Evolutionary conservation across 2,329 filamentous ascomycete species (phyloP), one percentile per base, ranked within the genome.

Genomic region (Aureobasidium subglaciale): DNA sequence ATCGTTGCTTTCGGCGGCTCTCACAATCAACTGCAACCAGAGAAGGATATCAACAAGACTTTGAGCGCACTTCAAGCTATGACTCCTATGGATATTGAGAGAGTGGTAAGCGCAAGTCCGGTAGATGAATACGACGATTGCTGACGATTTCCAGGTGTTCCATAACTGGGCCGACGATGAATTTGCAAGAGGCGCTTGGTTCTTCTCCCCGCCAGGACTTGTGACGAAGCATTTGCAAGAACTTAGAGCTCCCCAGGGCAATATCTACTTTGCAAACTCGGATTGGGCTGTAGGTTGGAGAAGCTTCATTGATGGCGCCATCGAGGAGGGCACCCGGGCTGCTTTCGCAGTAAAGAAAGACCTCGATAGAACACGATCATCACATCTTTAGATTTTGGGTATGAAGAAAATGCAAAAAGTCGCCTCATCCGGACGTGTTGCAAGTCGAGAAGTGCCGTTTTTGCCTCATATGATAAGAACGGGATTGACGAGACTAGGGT

Each of bases 211-310:
- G 4, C 59, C 59, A 8, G 57, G 57, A 1, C 49, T 43, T 1
- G 59, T 58, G 43, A 57, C 54, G 3, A 55, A 57, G 56, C 66
- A 66, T 55, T 48, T 66, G 6, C 45, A 61, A 6, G 63, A 59
- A n/a, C 56, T 70, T 6, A 63, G 65, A 35, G 56, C 63, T 35
- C 58, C 59, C 1, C 63, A 67, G 52, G 65, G 65, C 2, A 63
- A 57, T 7, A 56, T 70, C 6, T n/a, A 63, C 13, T 64, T 71
- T 55, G 68, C 68, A 4, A 67, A 60, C 48, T 63, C 65, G 7
- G 69, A 71, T 54, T 70, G 68, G 67, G 65, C 68, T 3, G 57
- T 61, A 49, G 67, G 66, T 1, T 71, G 68, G 68, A 60, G 68
- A 38, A 65, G 64, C 1, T 70, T 67, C 32, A 59, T 69, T n/a